These are phyloP conservation scores for Ogataea haglerorum DNA, from an alignment of 805 yeast species.

Conservation along the genomic window DNA sequence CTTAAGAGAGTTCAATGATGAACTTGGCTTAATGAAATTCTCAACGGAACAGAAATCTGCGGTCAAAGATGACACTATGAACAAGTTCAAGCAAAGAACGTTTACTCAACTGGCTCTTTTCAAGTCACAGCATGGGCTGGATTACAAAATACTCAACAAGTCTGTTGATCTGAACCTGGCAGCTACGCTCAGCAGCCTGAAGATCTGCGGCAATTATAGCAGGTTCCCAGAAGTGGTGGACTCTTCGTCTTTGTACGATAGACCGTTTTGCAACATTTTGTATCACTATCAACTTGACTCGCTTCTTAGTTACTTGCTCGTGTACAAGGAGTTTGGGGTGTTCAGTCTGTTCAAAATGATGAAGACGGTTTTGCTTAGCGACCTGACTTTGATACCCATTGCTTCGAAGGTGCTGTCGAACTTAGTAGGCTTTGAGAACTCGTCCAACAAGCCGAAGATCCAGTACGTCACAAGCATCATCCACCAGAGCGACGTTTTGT, in stretches of 20 bases:
- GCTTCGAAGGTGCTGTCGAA: conserved; percentile 24
- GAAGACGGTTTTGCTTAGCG: conserved; percentile 31
- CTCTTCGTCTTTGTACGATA: conserved; percentile 7
- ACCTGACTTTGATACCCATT: conserved; percentile 30
- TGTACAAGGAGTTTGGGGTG: conserved; percentile 37
- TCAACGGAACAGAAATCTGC: conserved; percentile 15
- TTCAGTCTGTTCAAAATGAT: conserved; percentile 39
- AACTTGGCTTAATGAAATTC: conserved; percentile 19
- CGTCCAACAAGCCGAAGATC: conserved; percentile 12
- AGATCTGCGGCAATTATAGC: conserved; percentile 19
- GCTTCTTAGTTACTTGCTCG: conserved; percentile 18
- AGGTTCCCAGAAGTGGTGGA: conserved; percentile 13
- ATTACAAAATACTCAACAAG: conserved; percentile 26
- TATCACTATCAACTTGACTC: conserved; percentile 21
- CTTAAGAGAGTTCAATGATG: conserved; percentile 19
- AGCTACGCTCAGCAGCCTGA: conserved; percentile 22
- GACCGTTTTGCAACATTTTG: conserved; percentile 8
- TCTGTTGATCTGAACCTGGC: conserved; percentile 22
- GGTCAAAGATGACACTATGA: conserved; percentile 12
- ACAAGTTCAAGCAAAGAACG: conserved; percentile 22
- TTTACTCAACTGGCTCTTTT: conserved; percentile 29
- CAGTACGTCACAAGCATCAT: conserved; percentile 19
- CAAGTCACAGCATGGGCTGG: conserved; percentile 24
- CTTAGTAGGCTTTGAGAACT: conserved; percentile 16
- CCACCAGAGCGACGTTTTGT: conserved; percentile 24